Percentiles rank a stretch among this genome's conserved stretches.
These are phyloP conservation scores for Sporothrix protearum DNA, from an alignment of 2,329 filamentous ascomycete genomes.

Conservation along the genomic window DNA sequence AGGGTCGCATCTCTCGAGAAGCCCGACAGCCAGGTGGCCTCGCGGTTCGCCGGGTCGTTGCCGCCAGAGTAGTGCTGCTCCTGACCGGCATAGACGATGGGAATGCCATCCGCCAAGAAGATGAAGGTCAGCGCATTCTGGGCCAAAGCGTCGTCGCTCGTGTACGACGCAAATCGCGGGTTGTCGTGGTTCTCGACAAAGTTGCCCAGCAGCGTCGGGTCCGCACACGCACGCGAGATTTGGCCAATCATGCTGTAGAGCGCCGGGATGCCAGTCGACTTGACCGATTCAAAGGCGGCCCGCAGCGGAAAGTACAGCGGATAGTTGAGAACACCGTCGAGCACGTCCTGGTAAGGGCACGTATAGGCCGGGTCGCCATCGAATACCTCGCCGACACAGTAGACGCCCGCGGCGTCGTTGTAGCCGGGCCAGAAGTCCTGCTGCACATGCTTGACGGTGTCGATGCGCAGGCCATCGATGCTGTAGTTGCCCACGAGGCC, in stretches of 20 bases:
- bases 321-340: slow-evolving; percentile 61
- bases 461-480: slow-evolving; percentile 56
- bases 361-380: slow-evolving; percentile 52
- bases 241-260: slow-evolving; percentile 41
- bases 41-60: slow-evolving; percentile 51
- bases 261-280: slow-evolving; percentile 38
- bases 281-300: slow-evolving; percentile 34
- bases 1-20: slow-evolving; percentile 47
- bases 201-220: slow-evolving; percentile 46
- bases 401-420: slow-evolving; percentile 52
- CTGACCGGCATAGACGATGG: slow-evolving; percentile 63
- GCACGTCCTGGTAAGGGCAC: slow-evolving; percentile 49
- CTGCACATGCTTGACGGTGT: slow-evolving; percentile 60
- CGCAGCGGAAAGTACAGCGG: slow-evolving; percentile 43
- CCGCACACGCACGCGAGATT: slow-evolving; percentile 39
- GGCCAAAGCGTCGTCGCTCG: slow-evolving; percentile 52
- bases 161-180: slow-evolving; percentile 50
- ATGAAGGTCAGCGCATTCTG: slow-evolving; percentile 58
- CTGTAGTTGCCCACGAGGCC: slow-evolving; percentile 56
- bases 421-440: slow-evolving; percentile 57
- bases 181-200: slow-evolving; percentile 61
- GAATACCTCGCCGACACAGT: slow-evolving; percentile 58
- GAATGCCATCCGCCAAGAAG: slow-evolving; percentile 45
- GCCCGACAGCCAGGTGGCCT: slow-evolving; percentile 54
- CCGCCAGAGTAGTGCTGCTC: slow-evolving; percentile 57